Conservation (phyloP, 2,329 filamentous ascomycete genomes). For the Monilinia fructicola region DNA sequence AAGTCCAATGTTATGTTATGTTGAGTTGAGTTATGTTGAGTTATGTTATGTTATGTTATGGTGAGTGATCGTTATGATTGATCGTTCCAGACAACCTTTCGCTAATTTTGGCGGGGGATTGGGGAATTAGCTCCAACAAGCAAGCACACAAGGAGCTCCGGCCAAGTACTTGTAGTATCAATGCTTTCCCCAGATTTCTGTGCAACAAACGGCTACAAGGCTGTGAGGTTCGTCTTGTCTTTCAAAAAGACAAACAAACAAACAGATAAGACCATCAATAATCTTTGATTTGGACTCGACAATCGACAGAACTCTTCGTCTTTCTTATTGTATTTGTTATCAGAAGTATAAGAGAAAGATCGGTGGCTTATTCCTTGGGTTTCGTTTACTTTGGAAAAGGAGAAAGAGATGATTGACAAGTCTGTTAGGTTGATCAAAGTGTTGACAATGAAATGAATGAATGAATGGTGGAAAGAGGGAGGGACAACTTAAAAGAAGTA, state of each 20-base stretch:
- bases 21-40: no score
- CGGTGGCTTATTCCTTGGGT: not conserved
- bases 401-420: not conserved
- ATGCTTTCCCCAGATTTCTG: slow-evolving; percentile 4
- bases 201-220: not conserved
- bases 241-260: no score
- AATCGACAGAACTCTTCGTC: not conserved
- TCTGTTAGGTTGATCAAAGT: not conserved
- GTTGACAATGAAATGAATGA: not conserved
- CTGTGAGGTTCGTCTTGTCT: not conserved
- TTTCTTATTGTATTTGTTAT: not conserved
- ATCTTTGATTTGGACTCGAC: not conserved
- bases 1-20: not conserved
- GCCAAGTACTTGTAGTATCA: not conserved
- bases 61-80: not conserved
- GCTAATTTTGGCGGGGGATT: not conserved
- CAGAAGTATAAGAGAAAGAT: not conserved
- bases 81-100: not conserved
- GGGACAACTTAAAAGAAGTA: slow-evolving; percentile 1
- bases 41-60: not conserved
- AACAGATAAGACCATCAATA: not conserved
- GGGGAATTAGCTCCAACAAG: not conserved
- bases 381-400: not conserved
- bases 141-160: not conserved
- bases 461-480: not conserved